Base-by-base conservation (phyloP, 805 yeast genomes). In the Cyberlindnera sargentensis region DNA sequence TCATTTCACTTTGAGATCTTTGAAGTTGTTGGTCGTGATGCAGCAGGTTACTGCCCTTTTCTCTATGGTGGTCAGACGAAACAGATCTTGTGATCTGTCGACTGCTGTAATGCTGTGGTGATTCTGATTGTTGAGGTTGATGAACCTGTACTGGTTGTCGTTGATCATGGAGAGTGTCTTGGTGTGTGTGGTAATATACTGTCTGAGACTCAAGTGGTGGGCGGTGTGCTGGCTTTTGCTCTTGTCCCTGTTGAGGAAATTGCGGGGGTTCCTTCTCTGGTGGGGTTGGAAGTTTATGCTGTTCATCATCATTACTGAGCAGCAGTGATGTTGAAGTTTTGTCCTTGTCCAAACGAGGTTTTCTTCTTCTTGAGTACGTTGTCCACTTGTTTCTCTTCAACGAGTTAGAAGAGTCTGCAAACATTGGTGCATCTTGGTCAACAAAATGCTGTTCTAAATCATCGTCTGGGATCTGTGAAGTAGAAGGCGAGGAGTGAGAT, bases 331-430 rank as follows among this genome's bases (percentile, higher is more conserved):
- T 15, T 40, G 35, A 31, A 40, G 43, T 7, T 24, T 38, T 28
- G 30, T 32, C 25, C 37, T 47, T 42, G 30, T 28, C 30, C 30
- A 28, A 28, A 28, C 30, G 30, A 7, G 30, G 6, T 6, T 28
- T 28, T 34, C 25, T 62, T 53, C 67, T 69, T 57, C 68, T 63
- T 48, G 75, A 65, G 52, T 75, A 74, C 1, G 78, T 71, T 29
- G 75, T 68, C 69, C 78, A 73, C 51, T 71, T 65, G 46, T 74
- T 67, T 56, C 80, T 67, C 51, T 65, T 71, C 36, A 66, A 48
- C 0, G 67, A 67, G 45, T 65, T 64, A 2, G 50, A 48, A 7
- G 49, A 36, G 34, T 42, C 49, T 3, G 44, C 32, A 4, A 55
- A 43, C 4, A 57, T 37, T 8, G 57, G 56, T 4, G 55, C 49